phyloP scores from a whole-genome alignment of 2,329 filamentous ascomycete genomes.

The Fusarium floridanum region DNA sequence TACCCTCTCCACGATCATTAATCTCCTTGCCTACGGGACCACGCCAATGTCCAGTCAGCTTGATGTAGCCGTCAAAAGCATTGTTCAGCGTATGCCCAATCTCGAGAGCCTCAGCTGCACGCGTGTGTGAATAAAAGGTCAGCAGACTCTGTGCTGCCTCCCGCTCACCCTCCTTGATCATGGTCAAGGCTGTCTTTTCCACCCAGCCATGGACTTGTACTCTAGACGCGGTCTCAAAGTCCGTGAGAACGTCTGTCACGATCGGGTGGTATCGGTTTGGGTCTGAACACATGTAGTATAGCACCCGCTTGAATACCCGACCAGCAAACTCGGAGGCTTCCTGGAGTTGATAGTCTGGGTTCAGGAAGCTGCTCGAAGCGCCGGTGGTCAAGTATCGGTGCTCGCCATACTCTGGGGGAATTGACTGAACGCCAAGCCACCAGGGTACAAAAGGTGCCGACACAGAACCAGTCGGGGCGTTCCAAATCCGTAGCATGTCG shows the following conservation, averaged over 20 bases:
- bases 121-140: constrained; percentile 41
- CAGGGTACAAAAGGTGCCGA: constrained; percentile 40
- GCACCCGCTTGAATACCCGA: constrained; percentile 36
- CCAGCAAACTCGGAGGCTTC: constrained; percentile 41
- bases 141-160: constrained; percentile 30
- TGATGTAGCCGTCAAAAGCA: constrained; percentile 42
- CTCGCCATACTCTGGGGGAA: constrained; percentile 38
- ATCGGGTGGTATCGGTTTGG: constrained; percentile 40
- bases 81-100: constrained; percentile 32
- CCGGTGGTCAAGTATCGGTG: constrained; percentile 41
- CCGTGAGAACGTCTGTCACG: constrained; percentile 22
- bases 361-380: constrained; percentile 42
- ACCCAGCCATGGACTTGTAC: constrained; percentile 35
- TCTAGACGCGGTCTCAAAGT: constrained; percentile 34
- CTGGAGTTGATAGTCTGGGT: constrained; percentile 41
- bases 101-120: constrained; percentile 34
- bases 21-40: constrained; percentile 37
- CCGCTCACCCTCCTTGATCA: constrained; percentile 34
- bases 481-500: constrained; percentile 40
- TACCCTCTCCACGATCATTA: constrained; percentile 41
- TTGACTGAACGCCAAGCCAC: constrained; percentile 39
- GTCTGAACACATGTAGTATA: constrained; percentile 44
- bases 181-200: constrained; percentile 31
- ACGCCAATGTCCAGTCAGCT: constrained; percentile 37
- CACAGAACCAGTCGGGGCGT: constrained; percentile 34